A percentile compares a stretch with the other conserved stretches of the same genome.
Evolutionary conservation across 345 rosid species (phyloP).

Genomic region (Ceriops tagal): DNA sequence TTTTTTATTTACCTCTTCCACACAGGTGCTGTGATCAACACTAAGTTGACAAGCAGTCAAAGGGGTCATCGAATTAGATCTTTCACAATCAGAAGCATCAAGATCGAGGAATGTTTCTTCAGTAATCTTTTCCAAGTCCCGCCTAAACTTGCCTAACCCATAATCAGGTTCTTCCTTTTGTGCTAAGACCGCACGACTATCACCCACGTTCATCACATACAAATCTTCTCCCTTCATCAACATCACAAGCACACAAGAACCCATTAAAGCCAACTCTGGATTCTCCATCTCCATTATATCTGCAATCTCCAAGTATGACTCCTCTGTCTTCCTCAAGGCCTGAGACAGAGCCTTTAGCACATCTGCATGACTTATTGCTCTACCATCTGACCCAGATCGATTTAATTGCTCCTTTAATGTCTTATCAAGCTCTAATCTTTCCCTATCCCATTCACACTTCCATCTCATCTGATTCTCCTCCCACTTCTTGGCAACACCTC

Average conservation of each 20-base stretch:
- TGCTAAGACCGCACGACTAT: conserved; percentile 77
- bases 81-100: conserved; percentile 28
- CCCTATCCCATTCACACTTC: conserved; percentile 41
- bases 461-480: conserved; percentile 43
- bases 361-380: conserved; percentile 42
- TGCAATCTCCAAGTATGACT: conserved; percentile 53
- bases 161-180: conserved; percentile 43
- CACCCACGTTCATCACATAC: conserved; percentile 92
- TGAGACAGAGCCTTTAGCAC: conserved; percentile 61
- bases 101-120: conserved; percentile 78
- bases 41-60: conserved; percentile 71
- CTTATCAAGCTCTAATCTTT: conserved; percentile 28
- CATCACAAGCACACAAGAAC: conserved; percentile 88
- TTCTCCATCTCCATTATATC: conserved; percentile 67
- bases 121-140: conserved; percentile 79
- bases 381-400: conserved; percentile 23
- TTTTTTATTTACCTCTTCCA: conserved; percentile 51
- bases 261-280: conserved; percentile 89
- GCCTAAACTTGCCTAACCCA: conserved; percentile 49
- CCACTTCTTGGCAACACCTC: conserved; percentile 29
- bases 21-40: conserved; percentile 79
- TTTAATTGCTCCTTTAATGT: conserved; percentile 29
- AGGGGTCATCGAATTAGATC: conserved; percentile 14
- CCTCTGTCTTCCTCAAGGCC: conserved; percentile 78
- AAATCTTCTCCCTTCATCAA: conserved; percentile 91